These are phyloP conservation scores for Saturnispora gosingensis DNA, from an alignment of 805 yeast species.

Conservation along the genomic window DNA sequence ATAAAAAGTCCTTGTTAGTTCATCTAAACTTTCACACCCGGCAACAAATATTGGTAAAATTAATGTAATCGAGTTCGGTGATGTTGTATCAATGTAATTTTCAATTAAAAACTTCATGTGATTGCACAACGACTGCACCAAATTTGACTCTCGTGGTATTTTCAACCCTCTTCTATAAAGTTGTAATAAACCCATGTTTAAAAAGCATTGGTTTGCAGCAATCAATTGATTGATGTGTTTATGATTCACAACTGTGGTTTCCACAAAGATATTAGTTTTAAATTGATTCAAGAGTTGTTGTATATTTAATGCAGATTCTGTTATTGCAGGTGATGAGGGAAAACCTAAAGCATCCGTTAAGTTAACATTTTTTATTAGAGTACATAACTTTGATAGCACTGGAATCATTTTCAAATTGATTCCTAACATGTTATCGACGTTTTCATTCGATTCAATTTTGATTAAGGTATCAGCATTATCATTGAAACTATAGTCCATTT, in stretches of 20 bases:
- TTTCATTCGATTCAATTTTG: slow-evolving; percentile 26
- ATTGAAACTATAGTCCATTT: slow-evolving; percentile 25
- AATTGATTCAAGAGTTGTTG: slow-evolving; percentile 26
- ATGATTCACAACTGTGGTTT: slow-evolving; percentile 3
- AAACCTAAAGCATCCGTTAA: slow-evolving; percentile 10
- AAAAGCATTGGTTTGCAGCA: slow-evolving; percentile 44
- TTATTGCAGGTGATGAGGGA: slow-evolving; percentile 13
- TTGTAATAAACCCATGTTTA: slow-evolving; percentile 45
- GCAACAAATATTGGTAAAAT: slow-evolving; percentile 48
- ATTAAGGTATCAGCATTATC: slow-evolving; percentile 12
- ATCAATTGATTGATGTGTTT: slow-evolving; percentile 24
- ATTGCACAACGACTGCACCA: slow-evolving; percentile 40
- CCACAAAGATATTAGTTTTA: slow-evolving; percentile 13
- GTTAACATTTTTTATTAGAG: slow-evolving; percentile 29
- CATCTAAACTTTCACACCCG: slow-evolving; percentile 46
- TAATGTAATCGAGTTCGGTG: slow-evolving; percentile 47
- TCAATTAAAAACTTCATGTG: slow-evolving; percentile 32
- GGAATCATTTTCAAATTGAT: slow-evolving; percentile 57
- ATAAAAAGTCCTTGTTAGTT: slow-evolving; percentile 29
- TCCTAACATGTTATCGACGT: slow-evolving; percentile 56
- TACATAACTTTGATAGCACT: slow-evolving; percentile 41
- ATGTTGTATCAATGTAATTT: slow-evolving; percentile 33
- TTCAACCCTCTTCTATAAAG: slow-evolving; percentile 46
- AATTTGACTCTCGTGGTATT: slow-evolving; percentile 35
- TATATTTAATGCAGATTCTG: slow-evolving; percentile 33